Conservation (phyloP, 2,329 filamentous ascomycete species). For the Colletotrichum plurivorum region DNA sequence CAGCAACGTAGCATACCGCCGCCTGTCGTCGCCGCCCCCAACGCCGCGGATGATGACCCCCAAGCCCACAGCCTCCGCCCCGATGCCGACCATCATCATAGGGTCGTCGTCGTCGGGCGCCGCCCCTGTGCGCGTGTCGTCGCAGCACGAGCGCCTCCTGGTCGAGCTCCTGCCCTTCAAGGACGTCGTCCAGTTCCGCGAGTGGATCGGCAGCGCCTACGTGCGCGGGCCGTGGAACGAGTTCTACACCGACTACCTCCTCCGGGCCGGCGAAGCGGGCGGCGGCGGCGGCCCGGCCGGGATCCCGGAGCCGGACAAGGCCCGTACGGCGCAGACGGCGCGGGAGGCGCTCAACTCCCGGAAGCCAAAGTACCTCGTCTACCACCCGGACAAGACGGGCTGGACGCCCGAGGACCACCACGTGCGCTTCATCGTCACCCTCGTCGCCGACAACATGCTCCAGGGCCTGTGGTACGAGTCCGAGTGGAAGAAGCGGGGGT, state of each 20-base stretch:
- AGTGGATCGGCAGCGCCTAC: constrained; percentile 51
- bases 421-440: constrained; percentile 54
- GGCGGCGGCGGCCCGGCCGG: constrained; percentile 6
- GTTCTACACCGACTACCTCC: constrained; percentile 51
- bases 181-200: constrained; percentile 50
- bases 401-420: constrained; percentile 56
- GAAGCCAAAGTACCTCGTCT: constrained; percentile 50
- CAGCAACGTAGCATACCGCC: constrained; percentile 19
- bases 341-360: constrained; percentile 49
- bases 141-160: constrained; percentile 55
- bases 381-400: constrained; percentile 53
- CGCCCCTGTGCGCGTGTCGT: constrained; percentile 40
- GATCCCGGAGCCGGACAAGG: constrained; percentile 52
- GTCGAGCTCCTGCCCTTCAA: constrained; percentile 57
- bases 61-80: constrained; percentile 4
- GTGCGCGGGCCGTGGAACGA: constrained; percentile 55
- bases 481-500: constrained; percentile 49
- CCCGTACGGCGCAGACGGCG: constrained; percentile 47
- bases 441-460: constrained; percentile 53
- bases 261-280: constrained; percentile 37
- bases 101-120: not conserved
- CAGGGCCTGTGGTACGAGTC: constrained; percentile 49
- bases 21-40: constrained; percentile 34
- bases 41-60: constrained; percentile 34
- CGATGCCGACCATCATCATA: not conserved